Base-by-base conservation (phyloP, 805 yeast genomes). In the Ogataea haglerorum region DNA sequence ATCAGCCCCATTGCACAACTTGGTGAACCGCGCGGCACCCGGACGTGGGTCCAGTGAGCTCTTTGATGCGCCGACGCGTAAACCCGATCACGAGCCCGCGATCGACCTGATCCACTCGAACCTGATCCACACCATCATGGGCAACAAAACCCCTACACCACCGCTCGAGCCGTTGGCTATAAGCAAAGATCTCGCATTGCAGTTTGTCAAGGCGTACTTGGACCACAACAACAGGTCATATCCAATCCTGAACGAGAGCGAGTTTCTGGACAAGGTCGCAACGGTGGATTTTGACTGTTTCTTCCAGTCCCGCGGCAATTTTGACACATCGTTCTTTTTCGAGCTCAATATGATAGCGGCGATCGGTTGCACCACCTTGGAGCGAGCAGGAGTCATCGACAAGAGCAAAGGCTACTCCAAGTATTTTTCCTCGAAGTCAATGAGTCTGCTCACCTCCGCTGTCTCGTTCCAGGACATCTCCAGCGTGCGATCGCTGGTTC, bases 341-440 rank as follows among this genome's bases (percentile, higher is more conserved):
- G 75, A 76, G 55, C 47, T 76, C 9, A 70, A 68, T 52, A 70
- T 77, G 75, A 68, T 75, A 2, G 63, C 75, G 59, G 76, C 79
- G 5, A 71, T 75, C 30, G 81, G 82, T 1, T 73, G 78, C 40
- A 70, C 78, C 8, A 68, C 77, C 2, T 54, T 76, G 36, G 70
- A 69, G 31, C 57, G 69, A 39, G 68, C 69, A 3, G 68, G 67
- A 3, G 53, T 61, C 45, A 45, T 70, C 6, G 58, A 61, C 4
- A 56, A 58, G 13, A 60, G 63, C n/a, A 63, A 61, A 37, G 67
- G 63, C 5, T 51, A 69, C 31, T 66, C 70, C 29, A 69, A 64
- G 30, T 67, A 60, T 38, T 65, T 73, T 35, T 65, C 71, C 2
- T 58, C 57, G 10, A 53, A 67, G 30, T 74, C 78, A 1, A 61